Evolutionary conservation across 495 filamentous ascomycete species (phyloP).

Genomic region (Choiromyces venosus): DNA sequence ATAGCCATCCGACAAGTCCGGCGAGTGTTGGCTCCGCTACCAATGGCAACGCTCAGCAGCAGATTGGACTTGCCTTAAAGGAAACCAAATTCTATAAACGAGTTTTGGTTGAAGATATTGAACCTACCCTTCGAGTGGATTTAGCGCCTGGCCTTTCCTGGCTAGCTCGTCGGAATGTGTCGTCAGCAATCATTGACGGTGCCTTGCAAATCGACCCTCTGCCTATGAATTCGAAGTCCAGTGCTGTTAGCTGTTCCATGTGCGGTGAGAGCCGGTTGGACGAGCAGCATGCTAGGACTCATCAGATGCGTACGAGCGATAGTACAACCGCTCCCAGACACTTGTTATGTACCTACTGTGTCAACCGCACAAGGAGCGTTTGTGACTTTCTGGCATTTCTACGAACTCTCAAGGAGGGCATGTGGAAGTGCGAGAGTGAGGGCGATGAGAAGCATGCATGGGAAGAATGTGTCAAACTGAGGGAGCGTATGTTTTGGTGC

Average conservation of each 20-base stretch:
- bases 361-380: slow-evolving; percentile 72
- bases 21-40: slow-evolving; percentile 14
- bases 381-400: slow-evolving; percentile 92
- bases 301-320: slow-evolving; percentile 83
- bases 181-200: slow-evolving; percentile 79
- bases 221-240: slow-evolving; percentile 49
- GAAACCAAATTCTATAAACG: slow-evolving; percentile 94
- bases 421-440: slow-evolving; percentile 70
- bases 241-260: slow-evolving; percentile 69
- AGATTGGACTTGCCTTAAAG: slow-evolving; percentile 55
- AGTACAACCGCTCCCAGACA: slow-evolving; percentile 76
- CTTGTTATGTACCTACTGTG: slow-evolving; percentile 83
- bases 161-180: slow-evolving; percentile 76
- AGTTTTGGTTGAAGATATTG: slow-evolving; percentile 78
- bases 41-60: slow-evolving; percentile 22
- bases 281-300: slow-evolving; percentile 65
- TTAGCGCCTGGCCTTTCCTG: slow-evolving; percentile 85
- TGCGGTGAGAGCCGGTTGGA: slow-evolving; percentile 77
- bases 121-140: slow-evolving; percentile 86
- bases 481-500: slow-evolving; percentile 96
- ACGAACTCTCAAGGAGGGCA: slow-evolving; percentile 79
- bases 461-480: slow-evolving; percentile 82
- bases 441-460: slow-evolving; percentile 78
- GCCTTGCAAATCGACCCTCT: slow-evolving; percentile 81
- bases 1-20: slow-evolving; percentile 28